Conservation (phyloP, 768 basidiomycete genomes). For the Rhodotorula toruloides region DNA sequence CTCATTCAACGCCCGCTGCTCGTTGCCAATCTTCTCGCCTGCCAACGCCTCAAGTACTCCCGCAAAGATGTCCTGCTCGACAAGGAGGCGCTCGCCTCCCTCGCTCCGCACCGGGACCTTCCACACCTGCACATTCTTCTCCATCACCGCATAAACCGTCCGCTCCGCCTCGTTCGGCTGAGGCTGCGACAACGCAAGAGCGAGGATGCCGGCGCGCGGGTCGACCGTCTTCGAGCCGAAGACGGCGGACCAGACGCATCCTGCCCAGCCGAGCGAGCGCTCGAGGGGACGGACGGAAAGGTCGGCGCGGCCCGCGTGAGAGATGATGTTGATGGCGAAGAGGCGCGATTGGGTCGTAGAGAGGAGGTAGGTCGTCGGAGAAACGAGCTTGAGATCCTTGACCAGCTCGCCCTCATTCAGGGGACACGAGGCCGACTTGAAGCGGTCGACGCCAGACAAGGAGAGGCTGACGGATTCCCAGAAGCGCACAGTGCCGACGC, state of each 20-base stretch:
- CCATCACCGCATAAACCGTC: constrained; percentile 37
- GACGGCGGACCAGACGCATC: constrained; percentile 42
- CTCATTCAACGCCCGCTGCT: constrained; percentile 40
- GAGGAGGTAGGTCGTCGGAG: constrained; percentile 41
- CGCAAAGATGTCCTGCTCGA: constrained; percentile 29
- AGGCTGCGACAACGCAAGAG: constrained; percentile 37
- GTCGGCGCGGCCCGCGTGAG: constrained; percentile 42
- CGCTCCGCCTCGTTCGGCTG: constrained; percentile 25
- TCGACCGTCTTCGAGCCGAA: constrained; percentile 40
- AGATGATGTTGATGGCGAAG: constrained; percentile 43
- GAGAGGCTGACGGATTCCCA: constrained; percentile 68
- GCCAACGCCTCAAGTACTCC: constrained; percentile 37
- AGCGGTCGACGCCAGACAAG: constrained; percentile 47
- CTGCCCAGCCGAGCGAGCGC: constrained; percentile 44
- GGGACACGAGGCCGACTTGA: constrained; percentile 31
- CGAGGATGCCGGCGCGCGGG: constrained; percentile 36
- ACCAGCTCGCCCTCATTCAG: constrained; percentile 44
- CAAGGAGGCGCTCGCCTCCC: constrained; percentile 31
- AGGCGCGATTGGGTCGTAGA: constrained; percentile 43
- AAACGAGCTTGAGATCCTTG: constrained; percentile 22
- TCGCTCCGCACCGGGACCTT: constrained; percentile 8
- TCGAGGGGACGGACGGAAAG: constrained; percentile 41
- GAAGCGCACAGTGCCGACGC: constrained; percentile 67
- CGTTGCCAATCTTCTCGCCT: constrained; percentile 38
- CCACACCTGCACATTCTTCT: constrained; percentile 40